Percentiles rank a stretch among this genome's conserved stretches.
Conservation (phyloP, 73 alveolate species). For the Paramecium octaurelia region DNA sequence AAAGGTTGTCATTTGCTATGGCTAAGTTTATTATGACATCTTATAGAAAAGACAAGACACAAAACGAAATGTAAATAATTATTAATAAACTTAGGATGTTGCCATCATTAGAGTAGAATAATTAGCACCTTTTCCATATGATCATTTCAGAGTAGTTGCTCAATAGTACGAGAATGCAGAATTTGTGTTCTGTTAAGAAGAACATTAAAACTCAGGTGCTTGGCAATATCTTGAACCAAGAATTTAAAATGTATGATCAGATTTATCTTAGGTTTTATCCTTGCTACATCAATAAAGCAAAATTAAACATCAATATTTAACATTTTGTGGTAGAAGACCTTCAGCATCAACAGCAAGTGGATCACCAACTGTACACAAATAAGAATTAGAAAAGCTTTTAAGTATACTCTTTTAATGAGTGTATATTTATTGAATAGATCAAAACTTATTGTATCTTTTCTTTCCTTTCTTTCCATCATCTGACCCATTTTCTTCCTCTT, state of each 20-base stretch:
- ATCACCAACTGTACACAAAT: slow-evolving; percentile 68
- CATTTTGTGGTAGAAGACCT: slow-evolving; percentile 76
- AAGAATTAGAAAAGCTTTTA: slow-evolving; percentile 67
- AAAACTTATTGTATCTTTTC: not conserved
- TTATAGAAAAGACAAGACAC: slow-evolving; percentile 62
- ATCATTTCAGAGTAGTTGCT: slow-evolving; percentile 67
- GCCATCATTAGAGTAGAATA: slow-evolving; percentile 90
- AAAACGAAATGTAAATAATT: not conserved
- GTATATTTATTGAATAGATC: not conserved
- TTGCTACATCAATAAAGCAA: slow-evolving; percentile 6
- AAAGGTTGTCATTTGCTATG: slow-evolving; percentile 81
- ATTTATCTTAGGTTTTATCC: slow-evolving; percentile 43
- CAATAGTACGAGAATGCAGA: slow-evolving; percentile 74
- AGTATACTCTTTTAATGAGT: slow-evolving; percentile 9
- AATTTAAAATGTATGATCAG: slow-evolving; percentile 61
- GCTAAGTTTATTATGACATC: slow-evolving; percentile 80
- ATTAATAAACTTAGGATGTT: slow-evolving; percentile 71
- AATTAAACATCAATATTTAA: slow-evolving; percentile 42
- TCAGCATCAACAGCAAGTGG: slow-evolving; percentile 91
- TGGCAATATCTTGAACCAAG: slow-evolving; percentile 78
- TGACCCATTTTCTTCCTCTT: slow-evolving; percentile 13
- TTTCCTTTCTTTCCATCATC: slow-evolving; percentile 19
- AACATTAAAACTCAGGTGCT: slow-evolving; percentile 80
- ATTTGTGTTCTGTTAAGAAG: slow-evolving; percentile 80
- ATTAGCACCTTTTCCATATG: slow-evolving; percentile 93